These are phyloP conservation scores for Eleusine indica DNA, from an alignment of 176 grass and related monocot species.

Conservation along the genomic window DNA sequence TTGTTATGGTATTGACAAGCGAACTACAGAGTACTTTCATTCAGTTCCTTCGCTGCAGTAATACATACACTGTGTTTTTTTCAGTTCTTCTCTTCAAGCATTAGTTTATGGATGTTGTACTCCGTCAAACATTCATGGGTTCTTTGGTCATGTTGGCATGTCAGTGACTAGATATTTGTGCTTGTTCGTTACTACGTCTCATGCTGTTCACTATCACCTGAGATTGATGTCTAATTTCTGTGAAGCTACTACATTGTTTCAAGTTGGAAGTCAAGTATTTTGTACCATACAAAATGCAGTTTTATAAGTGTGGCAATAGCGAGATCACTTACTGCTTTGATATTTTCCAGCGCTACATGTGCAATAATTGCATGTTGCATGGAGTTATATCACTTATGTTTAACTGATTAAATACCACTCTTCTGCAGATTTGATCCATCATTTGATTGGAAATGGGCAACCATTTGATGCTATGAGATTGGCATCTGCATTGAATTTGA, in stretches of 20 bases:
- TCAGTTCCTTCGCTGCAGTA: neutral
- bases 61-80: neutral
- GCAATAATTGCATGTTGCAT: neutral
- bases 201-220: neutral
- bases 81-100: neutral
- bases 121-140: neutral
- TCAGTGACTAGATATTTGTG: neutral
- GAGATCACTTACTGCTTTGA: neutral
- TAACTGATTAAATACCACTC: neutral
- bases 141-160: neutral
- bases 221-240: neutral
- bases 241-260: neutral
- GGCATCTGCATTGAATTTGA: constrained; percentile 37
- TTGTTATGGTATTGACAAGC: neutral
- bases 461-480: constrained; percentile 41
- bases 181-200: neutral
- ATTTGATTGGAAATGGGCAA: constrained; percentile 36
- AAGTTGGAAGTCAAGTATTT: neutral
- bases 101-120: neutral
- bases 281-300: neutral
- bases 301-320: neutral
- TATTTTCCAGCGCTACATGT: neutral
- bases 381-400: neutral
- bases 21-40: neutral
- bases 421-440: constrained; percentile 37